Conservation (phyloP, 2,329 filamentous ascomycete species). For the Fusarium buharicum region DNA sequence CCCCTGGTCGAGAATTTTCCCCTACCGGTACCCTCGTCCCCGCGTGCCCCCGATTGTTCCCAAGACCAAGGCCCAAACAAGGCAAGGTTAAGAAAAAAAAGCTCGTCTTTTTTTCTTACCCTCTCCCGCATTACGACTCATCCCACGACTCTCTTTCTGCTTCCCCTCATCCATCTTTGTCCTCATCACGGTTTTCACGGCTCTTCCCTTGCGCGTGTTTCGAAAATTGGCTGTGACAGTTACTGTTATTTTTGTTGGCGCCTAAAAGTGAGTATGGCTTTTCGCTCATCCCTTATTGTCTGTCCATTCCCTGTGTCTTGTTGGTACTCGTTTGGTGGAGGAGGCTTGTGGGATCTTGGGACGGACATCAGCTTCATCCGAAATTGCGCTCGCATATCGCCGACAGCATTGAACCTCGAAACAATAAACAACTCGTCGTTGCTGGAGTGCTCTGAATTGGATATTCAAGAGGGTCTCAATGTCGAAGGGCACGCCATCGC, state of each 20-base stretch:
- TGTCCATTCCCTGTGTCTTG: slow-evolving; percentile 35
- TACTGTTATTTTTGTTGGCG: slow-evolving; percentile 62
- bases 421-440: neutral
- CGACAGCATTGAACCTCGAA: slow-evolving; percentile 10
- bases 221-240: slow-evolving; percentile 56
- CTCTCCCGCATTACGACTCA: slow-evolving; percentile 48
- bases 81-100: slow-evolving; percentile 50
- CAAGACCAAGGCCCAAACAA: slow-evolving; percentile 48
- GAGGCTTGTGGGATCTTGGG: slow-evolving; percentile 31
- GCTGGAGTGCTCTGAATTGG: neutral
- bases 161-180: slow-evolving; percentile 49
- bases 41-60: slow-evolving; percentile 47
- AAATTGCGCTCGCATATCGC: slow-evolving; percentile 18
- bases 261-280: slow-evolving; percentile 62
- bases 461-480: neutral
- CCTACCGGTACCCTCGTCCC: slow-evolving; percentile 50
- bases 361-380: slow-evolving; percentile 24
- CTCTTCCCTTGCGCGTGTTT: slow-evolving; percentile 62
- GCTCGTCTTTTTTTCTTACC: slow-evolving; percentile 49
- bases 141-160: slow-evolving; percentile 49
- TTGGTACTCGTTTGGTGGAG: slow-evolving; percentile 34
- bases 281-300: slow-evolving; percentile 26
- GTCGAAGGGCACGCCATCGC: no score
- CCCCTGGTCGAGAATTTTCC: slow-evolving; percentile 48
- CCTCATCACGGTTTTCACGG: slow-evolving; percentile 54